These are phyloP conservation scores for Dioszegia hungarica DNA, from an alignment of 768 basidiomycete genomes.

Conservation along the genomic window DNA sequence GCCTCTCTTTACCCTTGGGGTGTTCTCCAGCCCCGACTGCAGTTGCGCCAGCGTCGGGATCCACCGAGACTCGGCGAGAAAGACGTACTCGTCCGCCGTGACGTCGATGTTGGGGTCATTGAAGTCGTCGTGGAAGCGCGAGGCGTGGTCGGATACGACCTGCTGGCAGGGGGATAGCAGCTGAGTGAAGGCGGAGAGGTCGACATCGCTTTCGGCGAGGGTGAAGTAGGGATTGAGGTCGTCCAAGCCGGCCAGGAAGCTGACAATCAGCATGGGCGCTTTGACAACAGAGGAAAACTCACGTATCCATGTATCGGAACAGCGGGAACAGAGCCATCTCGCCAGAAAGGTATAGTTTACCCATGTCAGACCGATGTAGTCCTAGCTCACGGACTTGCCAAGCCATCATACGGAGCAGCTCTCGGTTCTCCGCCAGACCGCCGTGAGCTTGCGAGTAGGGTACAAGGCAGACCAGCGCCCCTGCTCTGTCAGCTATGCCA, in stretches of 20 bases:
- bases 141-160: background rate
- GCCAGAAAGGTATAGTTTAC: constrained; percentile 1
- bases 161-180: background rate
- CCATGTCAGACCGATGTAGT: constrained; percentile 3
- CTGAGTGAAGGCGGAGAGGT: background rate
- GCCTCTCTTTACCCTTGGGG: background rate
- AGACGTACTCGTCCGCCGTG: constrained; percentile 5
- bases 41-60: background rate
- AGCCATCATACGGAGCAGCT: constrained; percentile 10
- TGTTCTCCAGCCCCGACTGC: background rate
- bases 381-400: constrained; percentile 16
- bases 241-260: background rate
- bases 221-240: constrained; percentile 5
- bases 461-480: constrained; percentile 7
- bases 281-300: background rate
- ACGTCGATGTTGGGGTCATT: constrained; percentile 1
- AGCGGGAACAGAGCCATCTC: constrained; percentile 12
- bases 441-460: constrained; percentile 9
- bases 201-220: constrained; percentile 7
- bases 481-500: too few species aligned
- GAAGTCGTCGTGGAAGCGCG: constrained; percentile 2
- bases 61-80: constrained; percentile 2
- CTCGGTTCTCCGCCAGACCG: constrained; percentile 2
- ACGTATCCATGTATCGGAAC: constrained; percentile 11
- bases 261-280: background rate